phyloP scores from a whole-genome alignment of 78 protist genomes.

The Dictyostelium intermedium region DNA sequence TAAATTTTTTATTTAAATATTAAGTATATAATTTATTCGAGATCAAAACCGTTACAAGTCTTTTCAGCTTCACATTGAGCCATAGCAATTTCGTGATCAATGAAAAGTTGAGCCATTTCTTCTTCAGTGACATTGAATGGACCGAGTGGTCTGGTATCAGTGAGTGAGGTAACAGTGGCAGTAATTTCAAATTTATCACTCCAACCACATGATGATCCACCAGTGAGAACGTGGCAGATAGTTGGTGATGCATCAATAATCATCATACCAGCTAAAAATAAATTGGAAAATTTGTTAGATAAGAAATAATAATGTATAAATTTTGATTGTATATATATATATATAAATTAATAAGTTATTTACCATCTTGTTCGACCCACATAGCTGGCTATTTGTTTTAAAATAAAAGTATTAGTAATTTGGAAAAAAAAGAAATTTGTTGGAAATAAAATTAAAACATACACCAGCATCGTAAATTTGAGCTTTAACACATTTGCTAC shows the following conservation, averaged over 20 bases:
- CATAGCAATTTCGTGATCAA: conserved; percentile 9
- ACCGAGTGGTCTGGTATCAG: conserved; percentile 63
- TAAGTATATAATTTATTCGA: neutral
- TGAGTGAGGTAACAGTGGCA: conserved; percentile 3
- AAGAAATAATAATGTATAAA: too few relatives aligned
- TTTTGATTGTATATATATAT: too few relatives aligned
- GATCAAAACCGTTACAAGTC: neutral
- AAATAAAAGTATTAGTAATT: neutral
- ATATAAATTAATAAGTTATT: too few relatives aligned
- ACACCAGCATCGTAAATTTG: neutral
- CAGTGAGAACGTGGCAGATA: neutral
- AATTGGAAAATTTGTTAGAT: too few relatives aligned
- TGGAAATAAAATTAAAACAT: neutral
- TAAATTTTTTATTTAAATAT: neutral
- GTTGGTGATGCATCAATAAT: conserved; percentile 66
- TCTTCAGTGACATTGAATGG: conserved; percentile 74
- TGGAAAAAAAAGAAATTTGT: neutral
- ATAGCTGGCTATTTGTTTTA: neutral
- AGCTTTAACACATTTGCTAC: conserved; percentile 43
- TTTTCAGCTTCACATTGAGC: neutral
- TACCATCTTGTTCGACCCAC: conserved; percentile 65
- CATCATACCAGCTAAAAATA: conserved; percentile 16
- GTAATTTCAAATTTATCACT: conserved; percentile 25
- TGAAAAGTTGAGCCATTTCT: neutral
- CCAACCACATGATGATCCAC: conserved; percentile 46